phyloP scores from a whole-genome alignment of 2,329 filamentous ascomycete species.

The Metarhizium robertsii region DNA sequence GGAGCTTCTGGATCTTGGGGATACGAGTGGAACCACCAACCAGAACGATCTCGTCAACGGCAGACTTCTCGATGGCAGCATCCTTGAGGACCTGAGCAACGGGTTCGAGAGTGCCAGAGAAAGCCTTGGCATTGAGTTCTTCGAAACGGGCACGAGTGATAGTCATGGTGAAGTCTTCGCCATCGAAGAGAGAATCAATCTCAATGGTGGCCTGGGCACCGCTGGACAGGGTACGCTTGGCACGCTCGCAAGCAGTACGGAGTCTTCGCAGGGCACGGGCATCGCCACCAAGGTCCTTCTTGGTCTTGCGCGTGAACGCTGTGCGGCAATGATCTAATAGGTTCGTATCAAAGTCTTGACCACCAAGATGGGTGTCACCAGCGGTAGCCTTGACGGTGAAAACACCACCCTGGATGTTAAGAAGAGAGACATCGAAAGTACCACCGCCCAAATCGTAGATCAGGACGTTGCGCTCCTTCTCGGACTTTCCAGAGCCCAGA shows the following conservation, averaged over 20 bases:
- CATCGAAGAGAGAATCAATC: constrained; percentile 97
- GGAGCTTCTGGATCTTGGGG: constrained; percentile 95
- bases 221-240: constrained; percentile 97
- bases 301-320: constrained; percentile 69
- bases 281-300: constrained; percentile 75
- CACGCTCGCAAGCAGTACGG: constrained; percentile 96
- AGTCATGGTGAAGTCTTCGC: constrained; percentile 93
- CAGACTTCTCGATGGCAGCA: constrained; percentile 74
- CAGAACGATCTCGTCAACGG: constrained; percentile 96
- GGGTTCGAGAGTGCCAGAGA: constrained; percentile 86
- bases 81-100: constrained; percentile 97
- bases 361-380: constrained; percentile 94
- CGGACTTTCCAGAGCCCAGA: constrained; percentile 87
- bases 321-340: constrained; percentile 95
- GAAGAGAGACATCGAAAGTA: constrained; percentile 99
- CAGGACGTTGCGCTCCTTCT: constrained; percentile 97
- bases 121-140: constrained; percentile 93
- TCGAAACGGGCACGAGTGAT: constrained; percentile 99
- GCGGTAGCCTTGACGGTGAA: constrained; percentile 98
- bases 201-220: constrained; percentile 96
- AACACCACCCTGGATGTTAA: constrained; percentile 98
- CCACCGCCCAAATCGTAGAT: constrained; percentile 99
- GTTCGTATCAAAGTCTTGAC: constrained; percentile 94
- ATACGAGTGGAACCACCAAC: constrained; percentile 99
- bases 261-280: constrained; percentile 91